Conservation (phyloP, 768 basidiomycete genomes). For the Trametopsis cervina region DNA sequence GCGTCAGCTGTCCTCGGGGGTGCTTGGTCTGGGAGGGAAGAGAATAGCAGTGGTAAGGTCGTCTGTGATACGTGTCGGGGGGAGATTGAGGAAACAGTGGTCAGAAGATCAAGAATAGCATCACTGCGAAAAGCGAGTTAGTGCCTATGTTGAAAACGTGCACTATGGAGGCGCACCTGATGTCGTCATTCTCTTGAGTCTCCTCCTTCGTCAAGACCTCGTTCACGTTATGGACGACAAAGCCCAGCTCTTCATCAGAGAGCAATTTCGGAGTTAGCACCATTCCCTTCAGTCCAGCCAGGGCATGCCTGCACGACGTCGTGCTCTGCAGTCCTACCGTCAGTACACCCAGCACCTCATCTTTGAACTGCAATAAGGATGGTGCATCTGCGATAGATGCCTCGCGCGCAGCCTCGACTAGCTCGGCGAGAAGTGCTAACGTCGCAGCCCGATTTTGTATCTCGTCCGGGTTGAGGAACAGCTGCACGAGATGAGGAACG, state of each 20-base stretch:
- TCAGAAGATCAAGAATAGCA: conserved; percentile 55
- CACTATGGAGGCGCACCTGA: conserved; percentile 32
- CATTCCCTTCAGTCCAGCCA: conserved; percentile 60
- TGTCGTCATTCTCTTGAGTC: conserved; percentile 39
- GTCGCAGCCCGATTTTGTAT: conserved; percentile 57
- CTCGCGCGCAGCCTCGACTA: conserved; percentile 49
- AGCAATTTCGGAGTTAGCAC: conserved; percentile 60
- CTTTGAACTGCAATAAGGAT: conserved; percentile 56
- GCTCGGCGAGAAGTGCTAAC: conserved; percentile 58
- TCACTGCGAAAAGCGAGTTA: conserved; percentile 34
- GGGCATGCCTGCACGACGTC: conserved; percentile 47
- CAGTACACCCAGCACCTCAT: conserved; percentile 63
- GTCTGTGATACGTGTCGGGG: conserved; percentile 63
- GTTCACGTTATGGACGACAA: conserved; percentile 69
- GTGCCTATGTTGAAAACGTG: background rate
- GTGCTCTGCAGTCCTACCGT: conserved; percentile 49
- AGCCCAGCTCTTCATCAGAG: conserved; percentile 67
- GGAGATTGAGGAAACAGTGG: conserved; percentile 47
- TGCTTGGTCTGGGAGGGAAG: conserved; percentile 60
- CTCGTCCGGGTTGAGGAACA: conserved; percentile 72
- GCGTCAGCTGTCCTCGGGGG: conserved; percentile 45
- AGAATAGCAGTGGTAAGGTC: conserved; percentile 78
- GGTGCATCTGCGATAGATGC: conserved; percentile 27
- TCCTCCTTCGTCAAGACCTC: conserved; percentile 53
- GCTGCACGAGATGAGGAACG: conserved; percentile 66